These are phyloP conservation scores for Xylaria palmicola DNA, from an alignment of 495 filamentous ascomycete species.

Conservation along the genomic window DNA sequence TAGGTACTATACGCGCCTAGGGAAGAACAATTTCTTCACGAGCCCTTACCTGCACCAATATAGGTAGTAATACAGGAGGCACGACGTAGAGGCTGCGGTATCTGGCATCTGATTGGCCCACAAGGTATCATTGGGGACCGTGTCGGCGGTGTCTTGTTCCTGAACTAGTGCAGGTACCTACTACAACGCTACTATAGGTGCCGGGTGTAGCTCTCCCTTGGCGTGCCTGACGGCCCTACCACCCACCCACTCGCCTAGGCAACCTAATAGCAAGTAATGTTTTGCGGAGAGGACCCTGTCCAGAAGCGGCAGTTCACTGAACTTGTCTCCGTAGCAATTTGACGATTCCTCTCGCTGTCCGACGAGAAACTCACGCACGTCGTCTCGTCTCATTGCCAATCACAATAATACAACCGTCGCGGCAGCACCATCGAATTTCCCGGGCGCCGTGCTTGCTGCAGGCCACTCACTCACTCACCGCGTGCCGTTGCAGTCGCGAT, in stretches of 20 bases:
- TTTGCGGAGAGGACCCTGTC: slow-evolving; percentile 29
- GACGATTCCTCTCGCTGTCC: slow-evolving; percentile 5
- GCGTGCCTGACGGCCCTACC: slow-evolving; percentile 21
- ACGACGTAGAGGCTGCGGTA: no score
- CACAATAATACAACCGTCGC: slow-evolving; percentile 2
- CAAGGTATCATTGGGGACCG: no score
- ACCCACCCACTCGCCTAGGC: no score
- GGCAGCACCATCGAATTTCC: background rate
- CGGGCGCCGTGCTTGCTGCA: background rate
- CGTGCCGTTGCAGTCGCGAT: no score
- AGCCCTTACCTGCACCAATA: no score
- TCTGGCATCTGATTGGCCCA: no score
- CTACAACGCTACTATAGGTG: no score
- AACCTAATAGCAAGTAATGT: no score
- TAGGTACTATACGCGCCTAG: background rate
- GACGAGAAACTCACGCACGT: background rate
- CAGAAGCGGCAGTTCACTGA: slow-evolving; percentile 23
- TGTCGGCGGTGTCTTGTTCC: no score
- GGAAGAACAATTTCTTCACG: no score
- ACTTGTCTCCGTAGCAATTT: slow-evolving; percentile 9
- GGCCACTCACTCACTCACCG: background rate
- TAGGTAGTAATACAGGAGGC: no score
- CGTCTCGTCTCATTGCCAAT: background rate
- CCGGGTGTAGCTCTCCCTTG: background rate
- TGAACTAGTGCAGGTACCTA: no score